phyloP scores from a whole-genome alignment of 1,284 basidiomycete genomes.

The Pseudomicrostroma phylloplanum region DNA sequence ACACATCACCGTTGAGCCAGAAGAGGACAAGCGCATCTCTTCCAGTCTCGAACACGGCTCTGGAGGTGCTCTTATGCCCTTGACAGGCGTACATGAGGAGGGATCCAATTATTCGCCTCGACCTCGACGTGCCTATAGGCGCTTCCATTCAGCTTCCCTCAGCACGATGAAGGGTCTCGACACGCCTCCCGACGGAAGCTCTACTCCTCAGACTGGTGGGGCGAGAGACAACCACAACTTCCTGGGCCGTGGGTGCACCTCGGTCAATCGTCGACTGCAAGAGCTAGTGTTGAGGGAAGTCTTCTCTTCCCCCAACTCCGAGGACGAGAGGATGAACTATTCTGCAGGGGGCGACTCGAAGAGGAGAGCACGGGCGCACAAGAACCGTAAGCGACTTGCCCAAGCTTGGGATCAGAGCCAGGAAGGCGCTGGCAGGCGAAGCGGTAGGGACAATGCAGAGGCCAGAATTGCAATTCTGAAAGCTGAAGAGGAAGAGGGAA shows the following conservation, averaged over 20 bases:
- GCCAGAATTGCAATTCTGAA: not conserved
- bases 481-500: not conserved
- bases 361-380: constrained; percentile 24
- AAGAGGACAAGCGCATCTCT: constrained; percentile 5
- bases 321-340: not conserved
- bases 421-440: constrained; percentile 18
- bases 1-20: not conserved
- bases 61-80: not conserved
- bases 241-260: constrained; percentile 34
- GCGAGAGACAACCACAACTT: not conserved
- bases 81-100: not conserved
- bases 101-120: not conserved
- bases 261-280: constrained; percentile 46
- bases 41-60: constrained; percentile 10
- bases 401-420: constrained; percentile 45
- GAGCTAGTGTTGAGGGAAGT: constrained; percentile 49
- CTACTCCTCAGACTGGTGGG: not conserved
- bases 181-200: too few relatives aligned
- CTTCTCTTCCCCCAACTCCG: constrained; percentile 35
- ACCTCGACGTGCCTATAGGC: not conserved
- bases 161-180: not conserved
- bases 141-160: not conserved
- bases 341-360: constrained; percentile 1
- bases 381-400: constrained; percentile 31
- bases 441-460: not conserved